A percentile compares a stretch with the other conserved stretches of the same genome.
phyloP scores from a whole-genome alignment of 1,139 yeast species.

The Taphrina deformans region DNA sequence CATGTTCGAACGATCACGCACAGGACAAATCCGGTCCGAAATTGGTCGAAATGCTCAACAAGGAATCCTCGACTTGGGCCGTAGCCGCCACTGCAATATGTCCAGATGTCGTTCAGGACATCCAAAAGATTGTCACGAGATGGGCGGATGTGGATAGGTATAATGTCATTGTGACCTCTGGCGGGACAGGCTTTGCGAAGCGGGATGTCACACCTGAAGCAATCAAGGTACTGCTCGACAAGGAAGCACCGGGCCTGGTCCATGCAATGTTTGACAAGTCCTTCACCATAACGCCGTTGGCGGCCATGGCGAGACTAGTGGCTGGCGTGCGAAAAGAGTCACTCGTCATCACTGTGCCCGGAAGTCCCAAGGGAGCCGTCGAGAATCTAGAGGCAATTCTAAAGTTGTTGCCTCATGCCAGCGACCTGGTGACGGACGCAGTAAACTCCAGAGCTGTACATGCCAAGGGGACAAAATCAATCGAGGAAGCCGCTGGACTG shows the following conservation, averaged over 20 bases:
- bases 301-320: constrained; percentile 53
- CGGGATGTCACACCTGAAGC: constrained; percentile 56
- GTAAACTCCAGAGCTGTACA: constrained; percentile 49
- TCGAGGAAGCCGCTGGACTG: constrained; percentile 38
- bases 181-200: constrained; percentile 55
- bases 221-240: constrained; percentile 48
- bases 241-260: constrained; percentile 53
- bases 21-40: constrained; percentile 18
- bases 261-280: constrained; percentile 51
- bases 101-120: constrained; percentile 46
- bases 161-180: constrained; percentile 49
- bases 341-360: constrained; percentile 53
- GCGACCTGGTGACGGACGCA: constrained; percentile 45
- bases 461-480: constrained; percentile 41
- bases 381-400: constrained; percentile 50
- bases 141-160: constrained; percentile 41
- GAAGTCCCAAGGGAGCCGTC: constrained; percentile 53
- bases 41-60: neutral
- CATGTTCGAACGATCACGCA: constrained; percentile 18
- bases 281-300: constrained; percentile 50
- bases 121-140: constrained; percentile 43
- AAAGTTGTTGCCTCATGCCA: constrained; percentile 50
- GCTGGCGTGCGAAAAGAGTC: constrained; percentile 49
- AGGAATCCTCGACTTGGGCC: neutral
- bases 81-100: constrained; percentile 39